Conservation (phyloP, 306 rosid genomes). For the Heteromeles arbutifolia region DNA sequence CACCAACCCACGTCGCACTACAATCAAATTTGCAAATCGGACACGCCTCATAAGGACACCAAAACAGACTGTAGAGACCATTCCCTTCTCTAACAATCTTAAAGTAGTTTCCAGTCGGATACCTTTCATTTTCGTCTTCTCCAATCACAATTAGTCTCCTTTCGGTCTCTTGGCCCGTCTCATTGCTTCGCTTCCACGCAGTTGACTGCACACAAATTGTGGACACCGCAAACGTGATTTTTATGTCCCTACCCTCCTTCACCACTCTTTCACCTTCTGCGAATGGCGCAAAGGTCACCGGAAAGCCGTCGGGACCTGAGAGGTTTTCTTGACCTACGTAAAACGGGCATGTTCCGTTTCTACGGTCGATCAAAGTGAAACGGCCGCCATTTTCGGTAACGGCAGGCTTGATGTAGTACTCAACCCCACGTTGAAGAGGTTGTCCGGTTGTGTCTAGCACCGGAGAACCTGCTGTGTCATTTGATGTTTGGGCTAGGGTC, state of each 20-base stretch:
- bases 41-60: conserved; percentile 52
- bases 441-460: conserved; percentile 37
- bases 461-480: background rate
- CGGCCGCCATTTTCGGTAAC: conserved; percentile 43
- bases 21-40: conserved; percentile 24
- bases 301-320: conserved; percentile 15
- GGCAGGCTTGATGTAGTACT: conserved; percentile 54
- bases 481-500: conserved; percentile 15
- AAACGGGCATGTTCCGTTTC: conserved; percentile 24
- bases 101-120: conserved; percentile 19
- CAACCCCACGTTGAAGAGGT: conserved; percentile 25
- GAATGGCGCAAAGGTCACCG: conserved; percentile 35
- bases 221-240: conserved; percentile 18
- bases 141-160: conserved; percentile 29
- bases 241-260: conserved; percentile 26
- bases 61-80: conserved; percentile 21
- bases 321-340: conserved; percentile 39
- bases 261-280: conserved; percentile 16
- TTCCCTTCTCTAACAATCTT: conserved; percentile 7
- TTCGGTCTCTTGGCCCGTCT: background rate
- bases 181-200: conserved; percentile 28
- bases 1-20: background rate
- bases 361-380: conserved; percentile 21
- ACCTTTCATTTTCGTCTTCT: background rate
- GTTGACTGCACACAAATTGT: conserved; percentile 24